Evolutionary conservation across 2,329 filamentous ascomycete species (phyloP), one percentile per base, ranked within the genome.

Genomic region (Lachnellula occidentalis): DNA sequence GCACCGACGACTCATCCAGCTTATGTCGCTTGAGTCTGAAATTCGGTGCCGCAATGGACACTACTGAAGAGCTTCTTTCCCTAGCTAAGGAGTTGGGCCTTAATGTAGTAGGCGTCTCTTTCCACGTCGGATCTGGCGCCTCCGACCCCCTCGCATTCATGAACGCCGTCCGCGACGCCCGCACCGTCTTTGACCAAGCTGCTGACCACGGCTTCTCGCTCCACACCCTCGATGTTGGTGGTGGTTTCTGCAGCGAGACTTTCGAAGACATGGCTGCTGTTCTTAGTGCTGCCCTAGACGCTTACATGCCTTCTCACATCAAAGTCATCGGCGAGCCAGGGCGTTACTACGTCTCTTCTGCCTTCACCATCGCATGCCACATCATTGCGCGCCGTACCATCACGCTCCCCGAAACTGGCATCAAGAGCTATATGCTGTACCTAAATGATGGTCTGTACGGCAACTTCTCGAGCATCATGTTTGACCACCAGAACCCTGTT

Each of bases 381-480:
- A 83, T 99, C 70, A 99, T 97, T 70, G 92, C 94, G 31, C 90
- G 94, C 58, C 92, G 94, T 67, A 91, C 90, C 41, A 86, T 97
- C 55, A 80, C 86, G 60, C 85, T 92, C 67, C 83, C 88, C 4
- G 76, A 76, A 19, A 77, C 80, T 11, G 78, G 78, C 49, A 78
- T 80, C 58, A 85, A 83, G 58, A 89, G 86, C 63, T 96, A 95
- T 79, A 99, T 97, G 94, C 76, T 96, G 46, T 99, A 99, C 72
- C 77, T 97, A 71, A 99, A 99, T 70, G 94, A 99, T 65, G 94
- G 94, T 27, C 87, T 97, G 51, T 99, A 99, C 69, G 94, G 94
- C 67, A 97, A 97, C 76, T 97, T 99, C 70, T 95, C 90, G 62
- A 95, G 91, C 82, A 97, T 97, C 79, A 96, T 97, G 78, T 99